phyloP scores from a whole-genome alignment of 495 filamentous ascomycete genomes.

The Lasiosphaeria ovina region DNA sequence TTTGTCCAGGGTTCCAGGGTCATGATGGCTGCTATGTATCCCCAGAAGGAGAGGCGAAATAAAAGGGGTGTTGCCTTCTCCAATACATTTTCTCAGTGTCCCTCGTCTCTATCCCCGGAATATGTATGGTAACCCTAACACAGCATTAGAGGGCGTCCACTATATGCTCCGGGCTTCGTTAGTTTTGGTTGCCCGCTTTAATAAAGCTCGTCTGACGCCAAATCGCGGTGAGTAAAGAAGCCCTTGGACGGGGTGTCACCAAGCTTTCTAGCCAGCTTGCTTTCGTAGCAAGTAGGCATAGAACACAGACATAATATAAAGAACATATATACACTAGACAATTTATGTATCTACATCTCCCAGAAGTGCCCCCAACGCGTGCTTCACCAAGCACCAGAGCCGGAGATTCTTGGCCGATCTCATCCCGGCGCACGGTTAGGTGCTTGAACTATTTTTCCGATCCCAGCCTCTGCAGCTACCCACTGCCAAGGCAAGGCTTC shows the following conservation, averaged over 20 bases:
- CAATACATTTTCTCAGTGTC: not conserved
- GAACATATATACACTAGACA: not conserved
- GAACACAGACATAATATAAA: not conserved
- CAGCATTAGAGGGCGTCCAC: too few relatives aligned
- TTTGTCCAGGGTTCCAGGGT: not conserved
- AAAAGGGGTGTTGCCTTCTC: not conserved
- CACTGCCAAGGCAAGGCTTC: not conserved
- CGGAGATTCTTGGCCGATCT: not conserved
- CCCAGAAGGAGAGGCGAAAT: not conserved
- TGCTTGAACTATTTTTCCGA: constrained; percentile 3
- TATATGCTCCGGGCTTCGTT: too few relatives aligned
- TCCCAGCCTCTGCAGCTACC: not conserved
- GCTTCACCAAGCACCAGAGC: too few relatives aligned
- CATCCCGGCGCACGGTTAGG: not conserved
- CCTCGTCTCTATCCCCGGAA: not conserved
- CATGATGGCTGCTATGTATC: not conserved
- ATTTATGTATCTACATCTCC: too few relatives aligned
- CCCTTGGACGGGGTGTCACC: not conserved
- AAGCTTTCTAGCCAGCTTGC: not conserved
- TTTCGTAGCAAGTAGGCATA: not conserved
- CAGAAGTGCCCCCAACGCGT: too few relatives aligned
- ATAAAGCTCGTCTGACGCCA: constrained; percentile 22
- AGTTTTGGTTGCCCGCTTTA: not conserved
- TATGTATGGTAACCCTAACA: not conserved
- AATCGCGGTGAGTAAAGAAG: constrained; percentile 23